Base-by-base conservation (phyloP, 73 alveolate species). In the Paramecium biaurelia region DNA sequence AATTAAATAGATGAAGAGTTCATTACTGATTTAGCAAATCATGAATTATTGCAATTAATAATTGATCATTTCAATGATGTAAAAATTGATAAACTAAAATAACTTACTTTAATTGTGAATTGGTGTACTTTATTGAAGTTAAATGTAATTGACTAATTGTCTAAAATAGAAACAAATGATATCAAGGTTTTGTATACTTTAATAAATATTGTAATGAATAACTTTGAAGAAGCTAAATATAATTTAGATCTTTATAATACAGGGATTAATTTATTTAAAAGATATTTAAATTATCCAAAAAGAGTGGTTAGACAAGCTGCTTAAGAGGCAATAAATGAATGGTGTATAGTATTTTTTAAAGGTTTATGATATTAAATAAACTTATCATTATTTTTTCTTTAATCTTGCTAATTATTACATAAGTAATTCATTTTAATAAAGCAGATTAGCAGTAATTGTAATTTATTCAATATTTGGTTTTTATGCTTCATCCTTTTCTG, bases 381-480 rank as follows among this genome's bases (percentile, higher is more conserved):
- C 12, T 11, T 26, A 63, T 63, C 84, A 63, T 63, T 63, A 63
- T 63, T 63, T 63, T 30, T 63, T 58, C 76, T 20, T 63, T 32
- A 63, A 63, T 63, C 24, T 63, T 5, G 47, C 49, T 32, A 63
- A 63, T 63, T 63, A 26, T 63, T 32, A 30, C 84, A 28, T 63
- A 9, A 63, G 24, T 26, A 26, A 18, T 30, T 63, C 84, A 63
- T 63, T 63, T 24, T 63, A 24, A 15, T 63, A 63, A 26, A 63
- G 45, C 24, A 63, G 26, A 24, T 63, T 9, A 6, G 84, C 84
- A 63, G 84, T 63, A 0, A 23, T 63, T 7, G 20, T 30, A 63
- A 63, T 63, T 63, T 63, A 63, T 63, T 63, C 84, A 63, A 63
- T 26, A 63, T 63, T 63, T 63, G 84, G 84, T 32, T 63, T 30